phyloP scores from a whole-genome alignment of 2,329 filamentous ascomycete genomes.

The Tolypocladium sp. region DNA sequence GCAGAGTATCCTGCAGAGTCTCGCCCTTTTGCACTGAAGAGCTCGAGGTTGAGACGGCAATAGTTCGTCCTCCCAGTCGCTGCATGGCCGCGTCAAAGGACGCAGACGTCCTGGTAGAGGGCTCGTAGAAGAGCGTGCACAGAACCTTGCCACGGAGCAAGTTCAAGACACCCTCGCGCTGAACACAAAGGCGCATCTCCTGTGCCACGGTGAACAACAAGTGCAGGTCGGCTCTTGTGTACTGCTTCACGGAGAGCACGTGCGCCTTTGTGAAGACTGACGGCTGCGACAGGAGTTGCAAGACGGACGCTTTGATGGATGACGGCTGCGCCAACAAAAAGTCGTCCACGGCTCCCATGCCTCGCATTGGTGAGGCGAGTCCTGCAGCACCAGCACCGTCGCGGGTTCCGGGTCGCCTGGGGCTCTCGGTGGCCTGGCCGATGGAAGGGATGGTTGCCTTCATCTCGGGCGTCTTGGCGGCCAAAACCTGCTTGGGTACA shows the following conservation, averaged over 20 bases:
- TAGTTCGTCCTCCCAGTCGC: conserved; percentile 79
- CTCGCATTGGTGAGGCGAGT: conserved; percentile 12
- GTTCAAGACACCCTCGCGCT: conserved; percentile 82
- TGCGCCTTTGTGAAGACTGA: conserved; percentile 87
- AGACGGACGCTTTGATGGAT: conserved; percentile 51
- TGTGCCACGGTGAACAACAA: conserved; percentile 92
- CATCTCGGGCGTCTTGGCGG: conserved; percentile 46
- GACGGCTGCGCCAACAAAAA: conserved; percentile 38
- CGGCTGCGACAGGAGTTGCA: conserved; percentile 60
- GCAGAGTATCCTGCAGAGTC: conserved; percentile 83
- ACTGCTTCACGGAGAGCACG: conserved; percentile 86
- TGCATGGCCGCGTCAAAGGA: conserved; percentile 99
- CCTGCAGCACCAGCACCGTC: conserved; percentile 9
- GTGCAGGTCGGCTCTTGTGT: conserved; percentile 80
- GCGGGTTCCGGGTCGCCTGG: conserved; percentile 21
- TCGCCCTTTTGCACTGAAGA: conserved; percentile 95
- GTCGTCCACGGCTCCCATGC: conserved; percentile 27
- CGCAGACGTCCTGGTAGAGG: conserved; percentile 86
- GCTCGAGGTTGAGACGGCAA: conserved; percentile 71
- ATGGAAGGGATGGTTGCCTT: conserved; percentile 37
- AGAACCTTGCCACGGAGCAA: conserved; percentile 79
- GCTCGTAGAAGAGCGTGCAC: conserved; percentile 94
- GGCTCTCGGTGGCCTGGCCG: conserved; percentile 24
- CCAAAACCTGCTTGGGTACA: conserved; percentile 58
- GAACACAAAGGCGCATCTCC: conserved; percentile 93